Base-by-base conservation (phyloP, 768 basidiomycete genomes). In the Punctularia strigosozonata region DNA sequence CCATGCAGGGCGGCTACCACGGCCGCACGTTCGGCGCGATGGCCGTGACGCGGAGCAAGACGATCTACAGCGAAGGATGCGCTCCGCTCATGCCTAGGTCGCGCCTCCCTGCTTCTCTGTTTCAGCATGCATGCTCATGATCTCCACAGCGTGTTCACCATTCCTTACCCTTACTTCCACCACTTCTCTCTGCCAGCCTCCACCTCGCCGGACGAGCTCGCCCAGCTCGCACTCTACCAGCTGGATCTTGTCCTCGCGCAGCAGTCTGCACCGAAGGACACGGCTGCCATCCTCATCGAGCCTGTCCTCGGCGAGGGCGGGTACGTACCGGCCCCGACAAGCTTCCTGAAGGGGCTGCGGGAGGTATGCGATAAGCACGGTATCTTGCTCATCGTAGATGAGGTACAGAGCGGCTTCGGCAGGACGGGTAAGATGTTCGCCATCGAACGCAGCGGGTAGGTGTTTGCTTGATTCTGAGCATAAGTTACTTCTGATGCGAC, bases 261-360 rank as follows among this genome's bases (percentile, higher is more conserved):
- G 57, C 87, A 91, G 57, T 80, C 79, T 5, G 68, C 80, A 2
- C 85, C 91, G 0, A 58, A 61, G 4, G 92, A 97, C 55, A 92
- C 90, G 1, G 89, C 92, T 2, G 91, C 90, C n/a, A 80, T 97
- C 51, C 61, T 98, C 46, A 60, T 98, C 30, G 94, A 98, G 65
- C 86, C 94, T 30, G 81, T 97, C 1, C 68, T 97, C 22, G 92
- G 91, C 19, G 94, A 97, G 59, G 94, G 94, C 25, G 94, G 94
- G 1, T 97, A 98, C 58, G 85, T 95, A 13, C 79, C 87, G 21
- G 87, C 90, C 0, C 87, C 90, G 0, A 52, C 74, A 1, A 73
- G 74, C 17, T 98, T 85, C 65, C 58, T 98, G 43, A 68, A 73
- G 33, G 88, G 87, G 17, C 60, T 98, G 32, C 68, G 91, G 43